Percentiles rank a stretch among this genome's conserved stretches.
phyloP scores from a whole-genome alignment of 352 stramenopile genomes.

The Pythium sp. region DNA sequence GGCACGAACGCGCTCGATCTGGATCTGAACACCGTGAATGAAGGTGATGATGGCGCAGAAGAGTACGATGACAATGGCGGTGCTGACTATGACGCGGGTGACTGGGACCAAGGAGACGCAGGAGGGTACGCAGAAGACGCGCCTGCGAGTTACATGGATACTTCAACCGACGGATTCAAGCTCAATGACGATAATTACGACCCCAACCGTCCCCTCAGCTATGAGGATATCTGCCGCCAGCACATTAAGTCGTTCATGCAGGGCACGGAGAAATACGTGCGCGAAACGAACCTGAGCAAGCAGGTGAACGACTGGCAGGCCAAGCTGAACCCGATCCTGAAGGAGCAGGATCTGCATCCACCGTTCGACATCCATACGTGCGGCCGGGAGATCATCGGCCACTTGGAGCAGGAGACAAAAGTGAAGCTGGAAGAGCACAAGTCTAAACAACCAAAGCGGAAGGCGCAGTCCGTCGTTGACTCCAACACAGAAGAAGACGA shows the following conservation, averaged over 20 bases:
- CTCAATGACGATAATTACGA: constrained; percentile 6
- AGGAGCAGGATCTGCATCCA: constrained; percentile 63
- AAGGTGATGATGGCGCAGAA: constrained; percentile 19
- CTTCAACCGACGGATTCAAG: background rate
- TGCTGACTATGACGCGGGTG: constrained; percentile 15
- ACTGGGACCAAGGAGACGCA: constrained; percentile 26
- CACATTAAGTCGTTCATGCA: constrained; percentile 82
- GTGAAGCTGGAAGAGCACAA: constrained; percentile 20
- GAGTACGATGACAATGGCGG: constrained; percentile 28
- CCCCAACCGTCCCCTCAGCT: constrained; percentile 36
- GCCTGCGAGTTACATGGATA: constrained; percentile 2
- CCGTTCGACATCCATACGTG: constrained; percentile 79
- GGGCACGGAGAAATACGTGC: constrained; percentile 75
- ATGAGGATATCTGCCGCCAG: constrained; percentile 74
- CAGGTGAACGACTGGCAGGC: constrained; percentile 76
- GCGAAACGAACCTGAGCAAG: constrained; percentile 65
- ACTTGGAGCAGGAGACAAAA: constrained; percentile 39
- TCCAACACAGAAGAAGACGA: constrained; percentile 12
- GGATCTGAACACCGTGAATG: constrained; percentile 29
- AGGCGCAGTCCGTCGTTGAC: constrained; percentile 24
- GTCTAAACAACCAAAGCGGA: constrained; percentile 32
- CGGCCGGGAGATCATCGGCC: constrained; percentile 53
- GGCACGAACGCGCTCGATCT: constrained; percentile 25
- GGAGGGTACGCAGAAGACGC: background rate
- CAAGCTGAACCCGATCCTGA: constrained; percentile 66